These are phyloP conservation scores for Hypholoma sublateritium DNA, from an alignment of 768 basidiomycete species.

Conservation along the genomic window DNA sequence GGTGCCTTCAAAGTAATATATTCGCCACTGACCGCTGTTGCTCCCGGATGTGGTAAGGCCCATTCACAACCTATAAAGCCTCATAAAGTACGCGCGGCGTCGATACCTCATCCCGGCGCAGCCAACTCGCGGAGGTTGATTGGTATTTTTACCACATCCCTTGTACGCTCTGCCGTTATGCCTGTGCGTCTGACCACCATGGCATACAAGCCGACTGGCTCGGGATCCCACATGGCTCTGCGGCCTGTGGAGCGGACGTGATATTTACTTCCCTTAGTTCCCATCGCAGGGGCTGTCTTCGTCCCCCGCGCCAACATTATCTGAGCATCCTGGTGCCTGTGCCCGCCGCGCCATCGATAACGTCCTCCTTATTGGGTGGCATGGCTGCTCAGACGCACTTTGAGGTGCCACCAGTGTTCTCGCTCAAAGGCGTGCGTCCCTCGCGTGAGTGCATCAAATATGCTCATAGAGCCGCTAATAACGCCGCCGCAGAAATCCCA, in stretches of 20 bases:
- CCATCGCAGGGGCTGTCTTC: background rate
- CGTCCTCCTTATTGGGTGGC: too few relatives aligned
- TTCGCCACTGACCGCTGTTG: background rate
- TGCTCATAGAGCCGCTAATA: background rate
- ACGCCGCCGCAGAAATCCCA: conserved; percentile 43
- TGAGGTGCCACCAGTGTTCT: background rate
- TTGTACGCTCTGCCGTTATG: background rate
- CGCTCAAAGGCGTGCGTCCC: background rate
- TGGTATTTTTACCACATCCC: background rate
- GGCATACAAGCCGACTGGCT: background rate
- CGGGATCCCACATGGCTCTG: background rate
- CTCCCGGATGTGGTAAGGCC: background rate
- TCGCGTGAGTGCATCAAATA: background rate
- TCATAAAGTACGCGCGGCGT: too few relatives aligned
- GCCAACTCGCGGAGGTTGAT: background rate
- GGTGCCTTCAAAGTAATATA: background rate
- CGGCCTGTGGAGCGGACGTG: background rate
- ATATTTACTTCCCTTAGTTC: too few relatives aligned
- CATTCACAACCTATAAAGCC: too few relatives aligned
- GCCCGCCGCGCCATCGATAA: background rate
- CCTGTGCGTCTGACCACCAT: background rate
- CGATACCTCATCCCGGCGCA: background rate
- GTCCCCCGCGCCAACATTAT: background rate
- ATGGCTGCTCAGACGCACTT: background rate
- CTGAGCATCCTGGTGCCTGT: too few relatives aligned